Evolutionary conservation across 176 grass and related monocot species (phyloP).

Genomic region (Puya raimondii): DNA sequence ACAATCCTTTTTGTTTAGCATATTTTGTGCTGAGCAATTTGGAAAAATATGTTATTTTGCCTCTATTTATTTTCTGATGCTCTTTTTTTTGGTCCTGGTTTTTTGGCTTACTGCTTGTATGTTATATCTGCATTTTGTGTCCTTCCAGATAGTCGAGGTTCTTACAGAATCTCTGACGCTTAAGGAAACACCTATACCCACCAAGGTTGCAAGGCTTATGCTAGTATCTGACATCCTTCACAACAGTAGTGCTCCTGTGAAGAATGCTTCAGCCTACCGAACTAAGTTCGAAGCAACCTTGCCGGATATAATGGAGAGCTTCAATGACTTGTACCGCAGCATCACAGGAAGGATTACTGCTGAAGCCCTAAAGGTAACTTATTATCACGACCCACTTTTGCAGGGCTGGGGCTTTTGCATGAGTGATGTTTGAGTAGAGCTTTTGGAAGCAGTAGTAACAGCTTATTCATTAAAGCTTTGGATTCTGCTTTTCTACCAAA

Average conservation of each 20-base stretch:
- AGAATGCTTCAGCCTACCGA: constrained; percentile 90
- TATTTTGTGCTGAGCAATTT: no score
- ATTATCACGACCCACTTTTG: background rate
- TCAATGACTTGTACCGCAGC: constrained; percentile 87
- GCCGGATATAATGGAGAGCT: constrained; percentile 90
- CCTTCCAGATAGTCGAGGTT: constrained; percentile 87
- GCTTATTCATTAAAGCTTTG: no score
- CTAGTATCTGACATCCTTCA: constrained; percentile 95
- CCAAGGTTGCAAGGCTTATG: constrained; percentile 97
- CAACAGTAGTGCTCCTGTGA: constrained; percentile 94
- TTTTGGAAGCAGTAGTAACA: no score
- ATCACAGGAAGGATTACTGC: constrained; percentile 95
- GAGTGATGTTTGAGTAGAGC: no score
- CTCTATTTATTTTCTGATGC: background rate
- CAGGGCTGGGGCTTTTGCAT: background rate
- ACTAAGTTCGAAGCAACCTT: constrained; percentile 90
- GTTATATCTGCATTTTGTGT: no score
- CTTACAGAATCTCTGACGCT: constrained; percentile 91
- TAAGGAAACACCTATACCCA: constrained; percentile 84
- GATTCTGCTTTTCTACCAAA: no score
- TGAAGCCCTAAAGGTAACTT: constrained; percentile 87
- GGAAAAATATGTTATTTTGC: no score
- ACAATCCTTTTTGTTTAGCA: no score
- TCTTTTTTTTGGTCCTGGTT: background rate
- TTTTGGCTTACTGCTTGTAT: background rate